These are phyloP conservation scores for Hamamelis virginiana DNA, from an alignment of 164 flowering plant genomes.

Conservation along the genomic window DNA sequence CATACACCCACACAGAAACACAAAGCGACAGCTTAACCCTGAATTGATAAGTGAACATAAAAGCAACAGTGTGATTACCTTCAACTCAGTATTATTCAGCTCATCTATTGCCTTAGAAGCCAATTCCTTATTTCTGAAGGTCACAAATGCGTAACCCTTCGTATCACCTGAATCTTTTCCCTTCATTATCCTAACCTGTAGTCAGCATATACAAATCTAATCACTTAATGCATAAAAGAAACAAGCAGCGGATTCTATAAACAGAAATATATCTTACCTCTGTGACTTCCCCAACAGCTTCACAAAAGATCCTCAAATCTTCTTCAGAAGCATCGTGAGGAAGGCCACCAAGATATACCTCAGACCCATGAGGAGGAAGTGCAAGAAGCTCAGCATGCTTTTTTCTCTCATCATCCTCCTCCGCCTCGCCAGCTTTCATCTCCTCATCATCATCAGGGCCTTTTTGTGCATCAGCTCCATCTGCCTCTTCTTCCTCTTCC, in stretches of 20 bases:
- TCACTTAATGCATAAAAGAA: too few relatives aligned
- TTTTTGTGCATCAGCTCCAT: slow-evolving; percentile 28
- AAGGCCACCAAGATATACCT: slow-evolving; percentile 68
- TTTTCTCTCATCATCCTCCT: slow-evolving; percentile 49
- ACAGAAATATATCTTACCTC: slow-evolving; percentile 37
- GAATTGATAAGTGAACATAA: background rate
- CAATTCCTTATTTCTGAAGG: slow-evolving; percentile 61
- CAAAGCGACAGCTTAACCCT: background rate
- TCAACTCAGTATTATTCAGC: slow-evolving; percentile 49
- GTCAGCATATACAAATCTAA: background rate
- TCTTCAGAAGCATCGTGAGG: slow-evolving; percentile 54
- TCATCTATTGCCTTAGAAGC: slow-evolving; percentile 65
- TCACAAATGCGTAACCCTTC: slow-evolving; percentile 77
- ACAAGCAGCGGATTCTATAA: background rate
- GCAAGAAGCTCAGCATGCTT: slow-evolving; percentile 83
- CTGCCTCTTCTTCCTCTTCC: slow-evolving; percentile 47
- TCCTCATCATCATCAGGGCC: slow-evolving; percentile 34
- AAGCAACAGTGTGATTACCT: slow-evolving; percentile 31
- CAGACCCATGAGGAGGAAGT: slow-evolving; percentile 73
- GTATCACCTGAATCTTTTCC: slow-evolving; percentile 59
- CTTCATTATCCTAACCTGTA: slow-evolving; percentile 69
- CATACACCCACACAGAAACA: background rate
- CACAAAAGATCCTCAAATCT: slow-evolving; percentile 56
- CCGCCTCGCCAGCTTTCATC: slow-evolving; percentile 29
- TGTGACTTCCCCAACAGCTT: slow-evolving; percentile 60